Evolutionary conservation across 768 basidiomycete species (phyloP).

Genomic region (Pluteus cervinus): DNA sequence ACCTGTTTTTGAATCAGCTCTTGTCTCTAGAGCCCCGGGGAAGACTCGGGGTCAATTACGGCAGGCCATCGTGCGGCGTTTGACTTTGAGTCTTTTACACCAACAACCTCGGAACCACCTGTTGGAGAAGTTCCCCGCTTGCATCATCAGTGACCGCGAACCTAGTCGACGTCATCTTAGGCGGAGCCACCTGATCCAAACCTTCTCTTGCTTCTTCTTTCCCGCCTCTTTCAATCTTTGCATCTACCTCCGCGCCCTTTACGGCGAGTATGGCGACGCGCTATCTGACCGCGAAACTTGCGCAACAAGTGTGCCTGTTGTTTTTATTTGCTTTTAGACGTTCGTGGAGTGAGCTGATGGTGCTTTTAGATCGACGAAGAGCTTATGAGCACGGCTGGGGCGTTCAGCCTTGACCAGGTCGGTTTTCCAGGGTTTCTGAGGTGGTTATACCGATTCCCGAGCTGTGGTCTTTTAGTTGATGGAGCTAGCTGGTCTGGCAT

Average conservation of each 20-base stretch:
- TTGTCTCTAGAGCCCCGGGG: too few relatives aligned
- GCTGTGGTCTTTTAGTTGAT: conserved; percentile 55
- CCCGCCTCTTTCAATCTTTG: conserved; percentile 2
- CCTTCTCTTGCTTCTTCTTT: conserved; percentile 4
- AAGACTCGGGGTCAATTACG: too few relatives aligned
- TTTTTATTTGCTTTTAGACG: conserved; percentile 1
- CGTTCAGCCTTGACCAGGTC: conserved; percentile 93
- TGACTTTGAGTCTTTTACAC: too few relatives aligned
- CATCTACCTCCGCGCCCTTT: too few relatives aligned
- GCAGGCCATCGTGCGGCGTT: too few relatives aligned
- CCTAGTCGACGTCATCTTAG: too few relatives aligned
- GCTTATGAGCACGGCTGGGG: conserved; percentile 82
- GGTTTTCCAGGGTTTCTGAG: conserved; percentile 4
- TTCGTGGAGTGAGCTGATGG: not conserved
- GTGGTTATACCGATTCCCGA: conserved; percentile 1
- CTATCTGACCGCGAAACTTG: conserved; percentile 65
- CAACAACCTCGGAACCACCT: too few relatives aligned
- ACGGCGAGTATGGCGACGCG: conserved; percentile 62
- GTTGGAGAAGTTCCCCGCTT: too few relatives aligned
- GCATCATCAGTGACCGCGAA: too few relatives aligned
- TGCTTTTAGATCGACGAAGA: conserved; percentile 82
- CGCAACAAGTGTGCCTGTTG: conserved; percentile 55
- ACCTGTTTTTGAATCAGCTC: too few relatives aligned
- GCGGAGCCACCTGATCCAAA: too few relatives aligned
- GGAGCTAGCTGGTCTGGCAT: conserved; percentile 94